Evolutionary conservation across 2,329 filamentous ascomycete species (phyloP).

Genomic region (Eutypa lata): DNA sequence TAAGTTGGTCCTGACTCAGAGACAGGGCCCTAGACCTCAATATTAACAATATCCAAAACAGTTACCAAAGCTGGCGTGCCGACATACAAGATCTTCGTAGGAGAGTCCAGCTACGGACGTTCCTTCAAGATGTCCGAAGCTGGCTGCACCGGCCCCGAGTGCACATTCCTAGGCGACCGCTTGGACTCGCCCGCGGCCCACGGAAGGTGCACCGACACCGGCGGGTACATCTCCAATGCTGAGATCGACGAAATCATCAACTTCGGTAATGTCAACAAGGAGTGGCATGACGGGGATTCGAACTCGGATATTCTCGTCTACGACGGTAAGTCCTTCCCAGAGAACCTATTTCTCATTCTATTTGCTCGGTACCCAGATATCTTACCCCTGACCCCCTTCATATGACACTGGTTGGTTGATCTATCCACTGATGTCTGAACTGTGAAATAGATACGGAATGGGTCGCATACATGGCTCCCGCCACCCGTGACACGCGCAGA

Average conservation of each 20-base stretch:
- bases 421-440: no score
- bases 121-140: constrained; percentile 1
- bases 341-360: background rate
- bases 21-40: no score
- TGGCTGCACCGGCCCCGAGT: background rate
- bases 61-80: constrained; percentile 1
- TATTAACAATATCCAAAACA: background rate
- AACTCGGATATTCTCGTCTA: background rate
- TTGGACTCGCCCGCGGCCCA: background rate
- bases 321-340: background rate
- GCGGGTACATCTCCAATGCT: background rate
- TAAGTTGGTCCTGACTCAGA: constrained; percentile 2
- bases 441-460: constrained; percentile 15
- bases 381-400: no score
- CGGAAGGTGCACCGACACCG: background rate
- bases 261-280: background rate
- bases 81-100: background rate
- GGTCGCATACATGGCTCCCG: constrained; percentile 15
- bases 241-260: background rate
- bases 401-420: no score
- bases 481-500: constrained; percentile 17
- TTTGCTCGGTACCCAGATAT: no score
- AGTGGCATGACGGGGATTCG: background rate
- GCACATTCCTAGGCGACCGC: background rate
- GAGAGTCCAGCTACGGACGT: constrained; percentile 1